Conservation (phyloP, 225 moss, liverwort and hornwort species). For the Straminergon stramineum region DNA sequence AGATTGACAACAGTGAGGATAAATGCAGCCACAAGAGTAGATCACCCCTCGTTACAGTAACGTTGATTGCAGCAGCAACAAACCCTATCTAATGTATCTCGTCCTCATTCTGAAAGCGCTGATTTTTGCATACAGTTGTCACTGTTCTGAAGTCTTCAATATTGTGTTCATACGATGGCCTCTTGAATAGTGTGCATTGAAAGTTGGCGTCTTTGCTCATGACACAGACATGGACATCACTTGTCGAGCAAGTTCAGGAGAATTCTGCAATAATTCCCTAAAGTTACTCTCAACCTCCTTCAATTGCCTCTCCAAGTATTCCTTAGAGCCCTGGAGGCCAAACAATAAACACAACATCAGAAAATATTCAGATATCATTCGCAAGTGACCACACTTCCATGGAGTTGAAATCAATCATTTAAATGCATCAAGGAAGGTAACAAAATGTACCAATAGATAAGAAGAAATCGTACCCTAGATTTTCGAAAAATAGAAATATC, state of each 20-base stretch:
- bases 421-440: background rate
- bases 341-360: background rate
- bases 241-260: slow-evolving; percentile 86
- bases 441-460: background rate
- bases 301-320: slow-evolving; percentile 94
- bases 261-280: slow-evolving; percentile 87
- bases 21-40: background rate
- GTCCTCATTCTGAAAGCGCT: background rate
- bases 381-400: too few relatives aligned
- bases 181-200: background rate
- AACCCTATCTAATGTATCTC: background rate
- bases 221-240: slow-evolving; percentile 97
- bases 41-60: background rate
- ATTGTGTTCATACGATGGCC: background rate
- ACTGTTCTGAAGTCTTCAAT: background rate
- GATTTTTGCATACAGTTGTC: background rate
- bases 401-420: background rate
- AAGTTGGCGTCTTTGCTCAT: slow-evolving; percentile 4
- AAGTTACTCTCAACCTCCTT: slow-evolving; percentile 97
- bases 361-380: background rate
- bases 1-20: background rate
- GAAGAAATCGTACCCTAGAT: background rate
- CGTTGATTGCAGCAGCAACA: background rate
- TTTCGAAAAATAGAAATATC: background rate
- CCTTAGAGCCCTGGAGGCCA: slow-evolving; percentile 59